Percentiles rank a stretch among this genome's conserved stretches.
phyloP scores from a whole-genome alignment of 257 asterid species.

The Rubia yunnanensis region DNA sequence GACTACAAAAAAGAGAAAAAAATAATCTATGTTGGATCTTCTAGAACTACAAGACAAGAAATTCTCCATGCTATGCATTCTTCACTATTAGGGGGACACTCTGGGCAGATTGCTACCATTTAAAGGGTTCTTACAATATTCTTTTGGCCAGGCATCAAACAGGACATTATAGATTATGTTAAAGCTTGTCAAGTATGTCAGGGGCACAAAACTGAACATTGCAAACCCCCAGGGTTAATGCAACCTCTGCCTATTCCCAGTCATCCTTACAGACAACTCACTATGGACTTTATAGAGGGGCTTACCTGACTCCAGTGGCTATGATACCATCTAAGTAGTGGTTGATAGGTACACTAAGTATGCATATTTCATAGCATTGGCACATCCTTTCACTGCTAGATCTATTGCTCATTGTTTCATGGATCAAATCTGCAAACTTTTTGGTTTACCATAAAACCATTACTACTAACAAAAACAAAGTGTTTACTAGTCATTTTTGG shows the following conservation, averaged over 20 bases:
- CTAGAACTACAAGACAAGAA: too few relatives aligned
- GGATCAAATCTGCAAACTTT: neutral
- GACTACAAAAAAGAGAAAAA: fast-evolving
- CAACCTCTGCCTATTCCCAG: neutral
- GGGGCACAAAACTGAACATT: too few relatives aligned
- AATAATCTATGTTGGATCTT: too few relatives aligned
- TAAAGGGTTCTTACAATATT: too few relatives aligned
- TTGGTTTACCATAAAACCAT: neutral
- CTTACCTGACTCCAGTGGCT: neutral
- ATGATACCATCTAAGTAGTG: constrained; percentile 7
- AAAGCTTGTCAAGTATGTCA: too few relatives aligned
- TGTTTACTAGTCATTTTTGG: neutral
- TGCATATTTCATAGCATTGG: too few relatives aligned
- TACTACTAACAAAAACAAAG: neutral
- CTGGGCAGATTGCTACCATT: too few relatives aligned
- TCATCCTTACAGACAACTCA: neutral
- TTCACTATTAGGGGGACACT: neutral
- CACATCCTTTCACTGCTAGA: too few relatives aligned
- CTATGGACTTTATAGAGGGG: constrained; percentile 6
- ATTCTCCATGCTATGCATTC: neutral
- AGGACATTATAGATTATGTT: neutral
- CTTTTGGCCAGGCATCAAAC: too few relatives aligned
- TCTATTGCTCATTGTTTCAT: neutral
- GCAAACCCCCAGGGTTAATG: too few relatives aligned
- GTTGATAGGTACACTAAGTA: too few relatives aligned